Evolutionary conservation across 306 rosid species (phyloP).

Genomic region (Cercis canadensis): DNA sequence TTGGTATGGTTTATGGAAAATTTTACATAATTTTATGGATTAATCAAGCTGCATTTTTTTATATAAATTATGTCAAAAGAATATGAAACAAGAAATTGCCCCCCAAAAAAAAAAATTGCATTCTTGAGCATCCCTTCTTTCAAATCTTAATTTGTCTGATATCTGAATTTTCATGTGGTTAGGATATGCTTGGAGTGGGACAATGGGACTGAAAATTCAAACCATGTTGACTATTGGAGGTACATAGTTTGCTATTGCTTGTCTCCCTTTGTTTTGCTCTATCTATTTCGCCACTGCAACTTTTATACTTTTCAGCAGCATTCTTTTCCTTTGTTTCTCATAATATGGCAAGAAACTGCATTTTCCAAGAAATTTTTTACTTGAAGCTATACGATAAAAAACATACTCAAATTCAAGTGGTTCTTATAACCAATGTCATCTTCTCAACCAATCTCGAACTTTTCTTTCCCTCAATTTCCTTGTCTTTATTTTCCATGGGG

Average conservation of each 20-base stretch:
- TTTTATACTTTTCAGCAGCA: background rate
- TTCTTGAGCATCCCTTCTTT: background rate
- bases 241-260: constrained; percentile 29
- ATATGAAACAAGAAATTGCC: too few relatives aligned
- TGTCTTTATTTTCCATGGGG: background rate
- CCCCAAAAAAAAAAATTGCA: too few relatives aligned
- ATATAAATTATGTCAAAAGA: too few relatives aligned
- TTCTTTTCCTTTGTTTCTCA: too few relatives aligned
- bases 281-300: background rate
- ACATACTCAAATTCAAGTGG: too few relatives aligned
- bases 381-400: too few relatives aligned
- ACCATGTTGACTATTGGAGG: constrained; percentile 48
- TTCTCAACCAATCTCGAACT: too few relatives aligned
- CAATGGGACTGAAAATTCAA: constrained; percentile 45
- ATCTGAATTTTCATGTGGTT: constrained; percentile 21
- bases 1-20: too few relatives aligned
- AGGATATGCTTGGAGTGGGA: constrained; percentile 58
- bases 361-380: background rate
- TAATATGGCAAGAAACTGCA: background rate
- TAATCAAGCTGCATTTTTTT: too few relatives aligned
- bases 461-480: too few relatives aligned
- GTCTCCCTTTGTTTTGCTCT: background rate
- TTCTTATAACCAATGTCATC: too few relatives aligned
- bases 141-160: background rate
- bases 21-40: too few relatives aligned